A percentile compares a stretch with the other conserved stretches of the same genome.
phyloP scores from a whole-genome alignment of 2,329 filamentous ascomycete genomes.

The Corniculantispora saksenae region DNA sequence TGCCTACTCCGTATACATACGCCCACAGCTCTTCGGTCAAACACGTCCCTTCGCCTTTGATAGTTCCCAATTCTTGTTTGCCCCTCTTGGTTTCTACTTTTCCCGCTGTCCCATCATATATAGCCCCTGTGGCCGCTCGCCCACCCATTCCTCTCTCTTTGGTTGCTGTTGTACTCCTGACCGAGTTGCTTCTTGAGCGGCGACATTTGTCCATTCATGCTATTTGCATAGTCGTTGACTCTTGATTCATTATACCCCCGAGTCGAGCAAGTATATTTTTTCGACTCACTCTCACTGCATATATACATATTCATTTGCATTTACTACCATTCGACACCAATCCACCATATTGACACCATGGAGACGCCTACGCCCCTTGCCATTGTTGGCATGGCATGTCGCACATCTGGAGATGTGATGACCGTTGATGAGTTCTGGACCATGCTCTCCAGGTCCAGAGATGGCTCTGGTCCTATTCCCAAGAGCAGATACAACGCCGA shows the following conservation, averaged over 20 bases:
- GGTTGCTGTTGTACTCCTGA: not conserved
- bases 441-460: slow-evolving; percentile 41
- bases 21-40: not conserved
- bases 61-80: not conserved
- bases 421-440: slow-evolving; percentile 48
- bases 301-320: slow-evolving; percentile 1
- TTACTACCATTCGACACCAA: not conserved
- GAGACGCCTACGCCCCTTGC: slow-evolving; percentile 37
- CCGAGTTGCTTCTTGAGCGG: slow-evolving; percentile 6
- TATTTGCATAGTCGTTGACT: not conserved
- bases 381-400: slow-evolving; percentile 50
- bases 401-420: slow-evolving; percentile 45
- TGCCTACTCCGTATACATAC: not conserved
- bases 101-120: slow-evolving; percentile 8
- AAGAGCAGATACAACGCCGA: slow-evolving; percentile 49
- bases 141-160: not conserved
- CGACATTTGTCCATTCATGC: slow-evolving; percentile 1
- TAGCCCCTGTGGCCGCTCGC: slow-evolving; percentile 4
- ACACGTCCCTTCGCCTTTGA: not conserved
- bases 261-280: slow-evolving; percentile 14
- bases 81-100: not conserved
- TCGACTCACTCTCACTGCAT: slow-evolving; percentile 2
- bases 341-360: not conserved
- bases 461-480: slow-evolving; percentile 44
- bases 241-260: slow-evolving; percentile 13